Evolutionary conservation across 2,329 filamentous ascomycete species (phyloP).

Genomic region (Akanthomyces uredinophilus): DNA sequence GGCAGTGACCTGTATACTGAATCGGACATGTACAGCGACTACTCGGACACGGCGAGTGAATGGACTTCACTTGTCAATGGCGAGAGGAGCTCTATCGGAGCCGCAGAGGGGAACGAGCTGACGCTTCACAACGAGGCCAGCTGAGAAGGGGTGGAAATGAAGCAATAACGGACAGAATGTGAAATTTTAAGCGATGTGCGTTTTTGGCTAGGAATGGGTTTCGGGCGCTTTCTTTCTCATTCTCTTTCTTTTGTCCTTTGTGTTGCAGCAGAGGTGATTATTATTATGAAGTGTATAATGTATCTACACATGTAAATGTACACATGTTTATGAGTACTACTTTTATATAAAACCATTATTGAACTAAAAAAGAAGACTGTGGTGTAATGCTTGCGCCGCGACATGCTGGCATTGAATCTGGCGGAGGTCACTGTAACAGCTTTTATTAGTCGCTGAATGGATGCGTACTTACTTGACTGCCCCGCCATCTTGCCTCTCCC

Average conservation of each 20-base stretch:
- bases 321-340: constrained; percentile 4
- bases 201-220: constrained; percentile 6
- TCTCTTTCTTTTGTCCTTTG: constrained; percentile 13
- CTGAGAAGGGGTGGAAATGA: constrained; percentile 15
- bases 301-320: constrained; percentile 13
- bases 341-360: neutral
- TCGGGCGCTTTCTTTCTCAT: constrained; percentile 7
- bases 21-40: constrained; percentile 34
- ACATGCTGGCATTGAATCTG: neutral
- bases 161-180: neutral
- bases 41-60: constrained; percentile 41
- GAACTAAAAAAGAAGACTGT: neutral
- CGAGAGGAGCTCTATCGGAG: constrained; percentile 21
- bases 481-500: constrained; percentile 2
- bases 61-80: constrained; percentile 43
- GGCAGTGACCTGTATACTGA: constrained; percentile 33
- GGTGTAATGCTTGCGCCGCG: neutral
- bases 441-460: neutral
- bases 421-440: neutral
- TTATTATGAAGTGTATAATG: constrained; percentile 16
- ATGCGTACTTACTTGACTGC: neutral
- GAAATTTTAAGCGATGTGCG: constrained; percentile 10
- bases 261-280: constrained; percentile 9
- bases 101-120: constrained; percentile 29
- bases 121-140: constrained; percentile 28